These are phyloP conservation scores for Monascus purpureus DNA, from an alignment of 495 filamentous ascomycete genomes.

Conservation along the genomic window DNA sequence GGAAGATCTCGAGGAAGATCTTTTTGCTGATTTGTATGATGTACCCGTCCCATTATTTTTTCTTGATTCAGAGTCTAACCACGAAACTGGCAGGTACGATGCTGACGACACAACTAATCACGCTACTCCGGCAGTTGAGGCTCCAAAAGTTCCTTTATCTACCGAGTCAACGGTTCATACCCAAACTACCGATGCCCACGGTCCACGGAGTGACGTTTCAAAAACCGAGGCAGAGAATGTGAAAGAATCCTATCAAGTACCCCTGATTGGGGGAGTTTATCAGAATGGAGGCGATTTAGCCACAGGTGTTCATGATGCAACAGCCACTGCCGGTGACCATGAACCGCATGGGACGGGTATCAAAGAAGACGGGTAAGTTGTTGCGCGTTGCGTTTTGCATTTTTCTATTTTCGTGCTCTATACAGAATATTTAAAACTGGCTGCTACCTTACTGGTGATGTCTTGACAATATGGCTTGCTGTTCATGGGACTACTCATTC, in stretches of 20 bases:
- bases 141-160: slow-evolving; percentile 16
- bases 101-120: slow-evolving; percentile 54
- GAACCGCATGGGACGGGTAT: slow-evolving; percentile 50
- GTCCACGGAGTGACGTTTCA: slow-evolving; percentile 17
- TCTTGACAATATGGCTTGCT: no score
- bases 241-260: slow-evolving; percentile 20
- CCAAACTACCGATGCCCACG: slow-evolving; percentile 12
- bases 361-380: slow-evolving; percentile 99
- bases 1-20: slow-evolving; percentile 90
- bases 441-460: no score
- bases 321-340: slow-evolving; percentile 15
- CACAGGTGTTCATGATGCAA: slow-evolving; percentile 21
- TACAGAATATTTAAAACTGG: no score
- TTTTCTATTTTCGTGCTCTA: no score
- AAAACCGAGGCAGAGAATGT: slow-evolving; percentile 26
- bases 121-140: slow-evolving; percentile 19
- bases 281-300: slow-evolving; percentile 53
- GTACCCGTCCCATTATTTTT: not conserved
- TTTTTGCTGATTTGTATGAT: slow-evolving; percentile 97
- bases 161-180: slow-evolving; percentile 8
- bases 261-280: slow-evolving; percentile 35
- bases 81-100: slow-evolving; percentile 52
- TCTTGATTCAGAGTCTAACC: not conserved
- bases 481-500: no score
- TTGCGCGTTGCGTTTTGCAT: no score